Evolutionary conservation across 1,284 basidiomycete species (phyloP).

Genomic region (Trichosporon faecale): DNA sequence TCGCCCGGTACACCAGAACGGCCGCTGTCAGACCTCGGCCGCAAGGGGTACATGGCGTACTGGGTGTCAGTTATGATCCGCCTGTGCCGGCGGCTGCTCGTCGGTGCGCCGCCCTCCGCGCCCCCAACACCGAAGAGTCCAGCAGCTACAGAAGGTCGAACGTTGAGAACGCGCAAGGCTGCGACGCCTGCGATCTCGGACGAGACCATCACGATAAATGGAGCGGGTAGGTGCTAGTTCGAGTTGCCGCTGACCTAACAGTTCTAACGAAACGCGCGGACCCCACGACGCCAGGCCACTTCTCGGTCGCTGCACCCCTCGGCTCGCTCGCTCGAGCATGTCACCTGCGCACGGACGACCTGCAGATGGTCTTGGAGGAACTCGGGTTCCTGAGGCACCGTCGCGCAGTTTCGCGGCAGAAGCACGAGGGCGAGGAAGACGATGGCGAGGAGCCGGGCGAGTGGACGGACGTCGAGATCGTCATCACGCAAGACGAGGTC

Average conservation of each 20-base stretch:
- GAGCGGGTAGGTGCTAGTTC: constrained; percentile 25
- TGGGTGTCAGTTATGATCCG: constrained; percentile 84
- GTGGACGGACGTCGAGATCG: constrained; percentile 46
- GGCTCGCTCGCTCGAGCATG: constrained; percentile 72
- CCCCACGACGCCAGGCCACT: constrained; percentile 27
- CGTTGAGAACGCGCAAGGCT: constrained; percentile 25
- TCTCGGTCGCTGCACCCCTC: constrained; percentile 62
- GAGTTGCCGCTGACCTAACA: constrained; percentile 4
- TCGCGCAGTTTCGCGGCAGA: constrained; percentile 13
- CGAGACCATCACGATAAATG: constrained; percentile 26
- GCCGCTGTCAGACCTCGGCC: constrained; percentile 86
- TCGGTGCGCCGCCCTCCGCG: constrained; percentile 3
- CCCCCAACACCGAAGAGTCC: neutral
- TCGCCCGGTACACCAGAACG: constrained; percentile 90
- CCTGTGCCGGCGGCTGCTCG: constrained; percentile 64
- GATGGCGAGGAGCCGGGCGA: constrained; percentile 39
- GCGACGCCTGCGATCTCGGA: constrained; percentile 1
- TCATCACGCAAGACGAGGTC: constrained; percentile 68
- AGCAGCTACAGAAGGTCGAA: constrained; percentile 19
- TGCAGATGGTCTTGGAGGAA: constrained; percentile 81
- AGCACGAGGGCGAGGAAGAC: constrained; percentile 18
- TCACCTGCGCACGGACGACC: constrained; percentile 78
- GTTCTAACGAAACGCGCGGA: constrained; percentile 14
- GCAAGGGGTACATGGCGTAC: constrained; percentile 84
- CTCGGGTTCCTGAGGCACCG: constrained; percentile 67